phyloP scores from a whole-genome alignment of 129 eudicot species.

The Silybum marianum region DNA sequence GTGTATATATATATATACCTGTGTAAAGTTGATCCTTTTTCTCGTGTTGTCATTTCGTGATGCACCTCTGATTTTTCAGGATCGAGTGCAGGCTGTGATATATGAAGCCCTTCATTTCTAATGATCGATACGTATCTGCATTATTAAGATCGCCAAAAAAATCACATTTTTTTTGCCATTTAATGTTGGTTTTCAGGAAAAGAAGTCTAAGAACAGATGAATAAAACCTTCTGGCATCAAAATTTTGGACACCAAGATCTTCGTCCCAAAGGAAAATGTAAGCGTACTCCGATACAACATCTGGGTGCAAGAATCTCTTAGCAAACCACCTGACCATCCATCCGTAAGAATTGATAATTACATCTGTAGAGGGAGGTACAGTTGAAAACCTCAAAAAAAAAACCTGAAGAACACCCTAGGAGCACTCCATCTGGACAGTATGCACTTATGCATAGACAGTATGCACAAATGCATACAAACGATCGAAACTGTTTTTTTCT shows the following conservation, averaged over 20 bases:
- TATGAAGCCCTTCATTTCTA: slow-evolving; percentile 76
- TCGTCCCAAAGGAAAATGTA: slow-evolving; percentile 96
- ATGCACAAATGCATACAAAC: too few species aligned
- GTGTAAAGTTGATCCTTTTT: slow-evolving; percentile 56
- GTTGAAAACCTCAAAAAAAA: too few species aligned
- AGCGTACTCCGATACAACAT: slow-evolving; percentile 67
- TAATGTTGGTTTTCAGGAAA: neutral
- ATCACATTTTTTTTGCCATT: neutral
- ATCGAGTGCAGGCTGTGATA: slow-evolving; percentile 95
- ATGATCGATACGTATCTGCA: slow-evolving; percentile 71
- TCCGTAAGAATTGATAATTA: neutral
- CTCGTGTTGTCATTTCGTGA: slow-evolving; percentile 73
- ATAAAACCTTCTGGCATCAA: slow-evolving; percentile 70
- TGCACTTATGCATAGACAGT: too few species aligned
- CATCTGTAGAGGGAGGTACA: neutral
- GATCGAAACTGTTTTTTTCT: too few species aligned
- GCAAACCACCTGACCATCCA: slow-evolving; percentile 86
- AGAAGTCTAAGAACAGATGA: neutral
- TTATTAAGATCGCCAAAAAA: neutral
- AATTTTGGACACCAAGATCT: slow-evolving; percentile 90
- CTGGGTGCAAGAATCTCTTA: slow-evolving; percentile 88
- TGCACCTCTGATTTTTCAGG: slow-evolving; percentile 74
- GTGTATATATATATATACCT: slow-evolving; percentile 37
- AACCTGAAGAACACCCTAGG: too few species aligned
- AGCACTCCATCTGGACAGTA: too few species aligned